Base-by-base conservation (phyloP, 2,329 filamentous ascomycete genomes). In the Fusarium hainanense region DNA sequence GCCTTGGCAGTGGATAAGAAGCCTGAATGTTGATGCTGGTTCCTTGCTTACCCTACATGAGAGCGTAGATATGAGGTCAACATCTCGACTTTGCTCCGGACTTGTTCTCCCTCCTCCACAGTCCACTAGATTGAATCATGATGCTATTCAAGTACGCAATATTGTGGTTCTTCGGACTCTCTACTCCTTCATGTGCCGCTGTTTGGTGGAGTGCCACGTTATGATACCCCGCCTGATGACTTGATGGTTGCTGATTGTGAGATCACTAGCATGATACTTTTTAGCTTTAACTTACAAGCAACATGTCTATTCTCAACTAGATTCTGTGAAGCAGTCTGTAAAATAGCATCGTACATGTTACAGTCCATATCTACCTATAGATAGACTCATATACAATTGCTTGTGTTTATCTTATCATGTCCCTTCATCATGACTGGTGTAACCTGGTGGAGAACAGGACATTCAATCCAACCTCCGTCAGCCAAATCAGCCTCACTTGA, bases 1-100 rank as follows among this genome's bases (percentile, higher is more conserved):
- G 73, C 59, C 63, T 42, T 58, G 52, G 66, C 61, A 74, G 65
- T 75, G 73, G 73, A 63, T 37, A 54, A 49, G 27, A 64, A 68
- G 47, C 37, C 30, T 25, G 21, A 28, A 47, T 28, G 12, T n/a
- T 28, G 18, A 47, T 47, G 25, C 27, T n/a, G 23, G 44, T 47
- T 25, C 44, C 44, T 47, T 51, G 49, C 49, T 37, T 54, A 63
- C 52, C 47, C 58, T 57, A 63, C 32, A 47, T 16, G 20, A n/a
- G 18, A 48, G 7, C 11, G 21, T 32, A 37, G 28, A 63, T 25
- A 46, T 47, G 28, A 48, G 16, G 27, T 48, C 59, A 55, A 30
- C 37, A 40, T 27, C 21, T 37, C 18, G 25, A 55, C 30, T 40
- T 44, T 60, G 40, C 30, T 37, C 54, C 21, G 25, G 7, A 30